Evolutionary conservation across 805 yeast genomes (phyloP), one percentile per base, ranked within the genome.

Genomic region (Candida schatavii): DNA sequence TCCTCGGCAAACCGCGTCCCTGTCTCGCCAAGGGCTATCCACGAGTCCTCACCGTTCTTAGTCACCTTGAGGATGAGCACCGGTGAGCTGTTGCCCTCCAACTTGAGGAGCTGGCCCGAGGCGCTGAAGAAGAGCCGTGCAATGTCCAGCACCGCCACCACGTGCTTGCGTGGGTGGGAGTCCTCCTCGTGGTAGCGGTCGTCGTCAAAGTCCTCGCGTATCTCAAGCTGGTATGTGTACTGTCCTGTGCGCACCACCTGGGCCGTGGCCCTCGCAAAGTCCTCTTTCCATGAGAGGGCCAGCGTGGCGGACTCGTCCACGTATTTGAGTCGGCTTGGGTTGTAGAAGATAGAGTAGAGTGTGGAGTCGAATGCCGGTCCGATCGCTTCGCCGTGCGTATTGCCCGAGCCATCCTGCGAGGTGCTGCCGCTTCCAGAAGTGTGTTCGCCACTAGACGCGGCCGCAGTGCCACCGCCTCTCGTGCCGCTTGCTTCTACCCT

Each of bases 241-340:
- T 51, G 46, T 4, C 42, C 35, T 13, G 20, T 38, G 13, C 38
- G 46, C 30, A 36, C 33, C 3, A 85, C 50, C 27, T 59, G 61
- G 0, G 79, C 75, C 41, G 57, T 53, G 26, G 83, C 76, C 42
- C 78, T 71, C 14, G 88, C 81, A 59, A 69, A 76, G 37, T 81
- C 81, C 49, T 86, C 95, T 48, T 81, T 83, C 95, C 95, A 86
- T 2, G 77, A 68, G 2, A 85, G 71, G 9, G 65, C 65, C 21
- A 59, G 44, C n/a, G 48, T 49, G 38, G 46, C 49, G 10, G 36
- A 31, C 5, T 43, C 55, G 29, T 46, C 47, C 2, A 62, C 50
- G 40, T 63, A 64, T 37, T 59, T 63, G 25, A 62, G 55, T 32
- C 77, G 52, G 36, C 74, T 72, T 9, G 79, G 72, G 43, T 80